Evolutionary conservation across 257 asterid genomes (phyloP).

Genomic region (Salvia rosmarinus): DNA sequence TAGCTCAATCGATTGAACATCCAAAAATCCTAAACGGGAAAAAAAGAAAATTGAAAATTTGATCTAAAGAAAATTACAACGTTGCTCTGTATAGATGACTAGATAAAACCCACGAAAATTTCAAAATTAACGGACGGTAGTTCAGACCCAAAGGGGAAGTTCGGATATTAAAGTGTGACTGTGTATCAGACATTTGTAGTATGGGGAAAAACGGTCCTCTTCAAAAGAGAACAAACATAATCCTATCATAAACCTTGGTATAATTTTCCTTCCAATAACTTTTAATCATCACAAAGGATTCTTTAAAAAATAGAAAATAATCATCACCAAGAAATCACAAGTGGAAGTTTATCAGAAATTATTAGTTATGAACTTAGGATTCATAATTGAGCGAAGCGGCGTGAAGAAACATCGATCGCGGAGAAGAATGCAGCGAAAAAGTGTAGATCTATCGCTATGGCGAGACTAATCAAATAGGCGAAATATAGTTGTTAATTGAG

Average conservation of each 20-base stretch:
- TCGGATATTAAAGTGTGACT: slow-evolving; percentile 16
- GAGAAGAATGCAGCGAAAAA: too few species aligned
- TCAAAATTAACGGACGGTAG: background rate
- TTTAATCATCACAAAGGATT: too few species aligned
- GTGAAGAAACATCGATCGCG: too few species aligned
- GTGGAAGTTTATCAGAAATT: background rate
- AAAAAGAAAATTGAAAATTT: background rate
- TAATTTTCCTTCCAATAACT: too few species aligned
- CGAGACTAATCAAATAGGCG: too few species aligned
- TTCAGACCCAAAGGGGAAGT: background rate
- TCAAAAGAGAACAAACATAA: background rate
- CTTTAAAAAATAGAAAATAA: too few species aligned
- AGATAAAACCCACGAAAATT: background rate
- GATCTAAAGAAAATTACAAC: background rate
- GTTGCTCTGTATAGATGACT: slow-evolving; percentile 25
- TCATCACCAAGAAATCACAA: background rate
- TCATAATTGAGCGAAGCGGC: too few species aligned
- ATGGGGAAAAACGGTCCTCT: background rate
- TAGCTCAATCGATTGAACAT: slow-evolving; percentile 12
- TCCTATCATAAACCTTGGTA: background rate
- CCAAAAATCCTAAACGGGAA: slow-evolving; percentile 15
- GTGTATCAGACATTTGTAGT: slow-evolving; percentile 14
- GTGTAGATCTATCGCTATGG: too few species aligned
- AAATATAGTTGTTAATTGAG: too few species aligned
- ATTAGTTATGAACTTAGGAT: too few species aligned